Evolutionary conservation across 306 rosid species (phyloP).

Genomic region (Glycine tomentella): DNA sequence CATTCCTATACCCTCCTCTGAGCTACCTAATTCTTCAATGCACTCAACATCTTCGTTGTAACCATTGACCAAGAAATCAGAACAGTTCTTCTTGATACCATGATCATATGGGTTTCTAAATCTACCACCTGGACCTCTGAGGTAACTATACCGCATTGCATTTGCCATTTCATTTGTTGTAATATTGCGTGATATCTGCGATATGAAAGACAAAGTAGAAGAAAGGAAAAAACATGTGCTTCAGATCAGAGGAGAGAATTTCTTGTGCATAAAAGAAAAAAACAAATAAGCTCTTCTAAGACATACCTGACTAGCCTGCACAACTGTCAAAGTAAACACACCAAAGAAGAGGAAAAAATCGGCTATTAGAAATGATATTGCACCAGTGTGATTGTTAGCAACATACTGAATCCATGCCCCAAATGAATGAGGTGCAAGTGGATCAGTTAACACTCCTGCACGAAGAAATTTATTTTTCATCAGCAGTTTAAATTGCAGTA

Average conservation of each 20-base stretch:
- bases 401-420: slow-evolving; percentile 80
- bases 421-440: slow-evolving; percentile 76
- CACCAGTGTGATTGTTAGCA: slow-evolving; percentile 73
- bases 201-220: background rate
- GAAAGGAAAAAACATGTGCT: background rate
- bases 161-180: slow-evolving; percentile 97
- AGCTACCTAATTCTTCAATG: slow-evolving; percentile 57
- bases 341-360: slow-evolving; percentile 89
- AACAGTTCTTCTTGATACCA: slow-evolving; percentile 87
- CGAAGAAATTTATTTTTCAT: slow-evolving; percentile 41
- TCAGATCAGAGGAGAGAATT: background rate
- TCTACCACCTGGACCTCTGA: slow-evolving; percentile 85
- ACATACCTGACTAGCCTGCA: slow-evolving; percentile 92
- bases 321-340: slow-evolving; percentile 77
- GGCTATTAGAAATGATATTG: slow-evolving; percentile 77
- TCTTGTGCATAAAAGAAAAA: background rate
- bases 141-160: slow-evolving; percentile 84
- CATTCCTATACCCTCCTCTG: slow-evolving; percentile 83
- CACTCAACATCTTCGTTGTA: slow-evolving; percentile 84
- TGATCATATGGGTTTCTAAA: slow-evolving; percentile 98
- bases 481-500: slow-evolving; percentile 42
- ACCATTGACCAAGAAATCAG: slow-evolving; percentile 87
- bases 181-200: slow-evolving; percentile 82
- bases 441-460: slow-evolving; percentile 83
- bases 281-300: slow-evolving; percentile 9